Evolutionary conservation across 768 basidiomycete species (phyloP).

Genomic region (Leccinum obscurum): DNA sequence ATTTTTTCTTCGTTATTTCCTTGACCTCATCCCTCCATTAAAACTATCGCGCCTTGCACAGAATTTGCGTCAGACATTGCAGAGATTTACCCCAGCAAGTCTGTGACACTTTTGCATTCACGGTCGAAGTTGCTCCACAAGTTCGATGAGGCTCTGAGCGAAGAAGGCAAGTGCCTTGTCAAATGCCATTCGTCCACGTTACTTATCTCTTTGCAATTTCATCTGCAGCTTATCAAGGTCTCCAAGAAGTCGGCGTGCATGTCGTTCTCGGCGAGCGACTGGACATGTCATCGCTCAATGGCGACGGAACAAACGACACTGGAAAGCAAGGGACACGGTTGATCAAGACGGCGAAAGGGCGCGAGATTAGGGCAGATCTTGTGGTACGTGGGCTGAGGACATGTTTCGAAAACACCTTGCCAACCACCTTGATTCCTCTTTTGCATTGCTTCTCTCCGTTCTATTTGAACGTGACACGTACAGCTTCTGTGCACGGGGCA

Average conservation of each 20-base stretch:
- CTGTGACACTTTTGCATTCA: slow-evolving; percentile 62
- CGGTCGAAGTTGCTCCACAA: slow-evolving; percentile 51
- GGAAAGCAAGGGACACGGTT: slow-evolving; percentile 17
- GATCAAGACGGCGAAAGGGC: slow-evolving; percentile 49
- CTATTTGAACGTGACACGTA: neutral
- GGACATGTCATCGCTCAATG: slow-evolving; percentile 40
- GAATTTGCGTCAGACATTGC: slow-evolving; percentile 68
- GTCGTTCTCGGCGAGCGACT: slow-evolving; percentile 57
- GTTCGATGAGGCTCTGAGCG: slow-evolving; percentile 53
- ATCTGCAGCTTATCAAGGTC: slow-evolving; percentile 25
- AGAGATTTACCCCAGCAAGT: slow-evolving; percentile 49
- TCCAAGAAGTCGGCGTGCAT: slow-evolving; percentile 45
- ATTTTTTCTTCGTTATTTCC: neutral
- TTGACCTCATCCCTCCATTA: neutral
- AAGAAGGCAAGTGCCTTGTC: slow-evolving; percentile 41
- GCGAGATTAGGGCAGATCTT: slow-evolving; percentile 52
- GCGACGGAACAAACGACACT: neutral
- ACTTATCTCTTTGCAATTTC: neutral
- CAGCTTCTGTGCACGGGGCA: slow-evolving; percentile 66
- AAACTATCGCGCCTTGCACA: slow-evolving; percentile 21
- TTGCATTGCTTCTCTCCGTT: neutral
- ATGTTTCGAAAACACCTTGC: neutral
- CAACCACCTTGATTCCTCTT: neutral
- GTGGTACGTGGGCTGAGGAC: slow-evolving; percentile 38
- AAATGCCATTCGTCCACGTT: neutral